Percentiles rank a stretch among this genome's conserved stretches.
These are phyloP conservation scores for Kodamaea neixiangensis DNA, from an alignment of 805 yeast genomes.

Conservation along the genomic window DNA sequence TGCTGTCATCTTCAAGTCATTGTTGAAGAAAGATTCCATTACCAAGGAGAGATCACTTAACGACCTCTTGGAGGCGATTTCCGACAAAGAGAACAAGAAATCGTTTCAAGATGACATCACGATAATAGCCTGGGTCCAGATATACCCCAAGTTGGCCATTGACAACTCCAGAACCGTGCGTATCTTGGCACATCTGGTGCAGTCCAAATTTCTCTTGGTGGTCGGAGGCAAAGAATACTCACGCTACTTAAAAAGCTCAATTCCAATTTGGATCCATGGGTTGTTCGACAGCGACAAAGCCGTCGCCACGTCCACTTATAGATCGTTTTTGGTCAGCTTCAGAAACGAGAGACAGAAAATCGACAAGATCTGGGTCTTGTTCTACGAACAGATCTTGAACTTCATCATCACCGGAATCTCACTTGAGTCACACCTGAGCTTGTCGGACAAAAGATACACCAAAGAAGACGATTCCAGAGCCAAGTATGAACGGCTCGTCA, in stretches of 20 bases:
- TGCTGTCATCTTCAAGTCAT: constrained; percentile 68
- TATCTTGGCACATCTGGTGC: constrained; percentile 60
- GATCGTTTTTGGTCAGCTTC: constrained; percentile 55
- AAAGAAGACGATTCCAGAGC: constrained; percentile 63
- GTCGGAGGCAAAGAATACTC: constrained; percentile 58
- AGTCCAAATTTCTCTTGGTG: constrained; percentile 47
- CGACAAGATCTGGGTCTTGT: constrained; percentile 56
- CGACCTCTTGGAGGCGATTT: constrained; percentile 46
- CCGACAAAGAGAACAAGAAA: constrained; percentile 13
- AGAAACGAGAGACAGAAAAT: constrained; percentile 52
- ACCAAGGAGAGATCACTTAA: constrained; percentile 79
- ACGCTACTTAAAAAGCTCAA: constrained; percentile 67
- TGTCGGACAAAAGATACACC: constrained; percentile 75
- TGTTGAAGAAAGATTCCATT: constrained; percentile 77
- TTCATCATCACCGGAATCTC: constrained; percentile 54
- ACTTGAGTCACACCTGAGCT: constrained; percentile 58
- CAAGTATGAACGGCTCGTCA: constrained; percentile 61
- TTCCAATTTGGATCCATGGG: constrained; percentile 76
- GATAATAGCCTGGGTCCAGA: constrained; percentile 70
- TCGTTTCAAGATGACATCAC: constrained; percentile 49
- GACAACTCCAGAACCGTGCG: constrained; percentile 72
- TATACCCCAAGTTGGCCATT: constrained; percentile 76
- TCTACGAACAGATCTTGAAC: constrained; percentile 55
- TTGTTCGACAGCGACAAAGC: constrained; percentile 64
- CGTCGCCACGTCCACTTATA: constrained; percentile 53